Evolutionary conservation across 2,329 filamentous ascomycete species (phyloP), one percentile per base, ranked within the genome.

Genomic region (Passalora sequoiae): DNA sequence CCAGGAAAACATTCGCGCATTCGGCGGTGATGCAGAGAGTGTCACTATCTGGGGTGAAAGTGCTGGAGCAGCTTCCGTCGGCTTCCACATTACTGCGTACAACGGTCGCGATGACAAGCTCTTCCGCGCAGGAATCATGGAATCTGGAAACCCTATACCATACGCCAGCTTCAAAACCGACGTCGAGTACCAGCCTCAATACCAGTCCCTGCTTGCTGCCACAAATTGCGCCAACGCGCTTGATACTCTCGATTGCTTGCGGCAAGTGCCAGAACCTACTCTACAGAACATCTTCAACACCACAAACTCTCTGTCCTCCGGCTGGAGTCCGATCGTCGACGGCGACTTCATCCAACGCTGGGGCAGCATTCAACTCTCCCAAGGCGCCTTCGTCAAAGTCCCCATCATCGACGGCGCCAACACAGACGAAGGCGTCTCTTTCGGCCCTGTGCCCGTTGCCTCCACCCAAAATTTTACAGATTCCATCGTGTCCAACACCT

Each of bases 1-100:
- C 22, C 52, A 64, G 10, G 62, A 65, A 46, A 65, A 65, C 45
- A 71, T 72, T 46, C 65, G 40, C 6, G 65, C 78, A 0, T 94
- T 92, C 59, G 87, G 87, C 7, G 87, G 87, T 10, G 85, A 91
- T 60, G 81, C 84, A 0, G 43, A 53, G 6, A 66, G 69, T 46
- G 69, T 74, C 1, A 68, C 69, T 1, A 71, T 74, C 41, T 71
- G 58, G 46, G 51, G 53, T n/a, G 54, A 57, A 37, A 36, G 60
- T 36, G 70, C 70, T 4, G 71, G 71, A 13, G 72, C 59, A 6
- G 61, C 59, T 1, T 66, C 63, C 4, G 69, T 73, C 1, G 71
- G 71, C 25, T 67, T 65, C 48, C 66, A 69, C 10, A 51, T 74
- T n/a, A 69, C 64, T 4, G 70, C 71, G 1, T 73, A 68, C 57